These are phyloP conservation scores for Obelidium mucronatum DNA, from an alignment of 192 early-diverging fungal genomes.

Conservation along the genomic window DNA sequence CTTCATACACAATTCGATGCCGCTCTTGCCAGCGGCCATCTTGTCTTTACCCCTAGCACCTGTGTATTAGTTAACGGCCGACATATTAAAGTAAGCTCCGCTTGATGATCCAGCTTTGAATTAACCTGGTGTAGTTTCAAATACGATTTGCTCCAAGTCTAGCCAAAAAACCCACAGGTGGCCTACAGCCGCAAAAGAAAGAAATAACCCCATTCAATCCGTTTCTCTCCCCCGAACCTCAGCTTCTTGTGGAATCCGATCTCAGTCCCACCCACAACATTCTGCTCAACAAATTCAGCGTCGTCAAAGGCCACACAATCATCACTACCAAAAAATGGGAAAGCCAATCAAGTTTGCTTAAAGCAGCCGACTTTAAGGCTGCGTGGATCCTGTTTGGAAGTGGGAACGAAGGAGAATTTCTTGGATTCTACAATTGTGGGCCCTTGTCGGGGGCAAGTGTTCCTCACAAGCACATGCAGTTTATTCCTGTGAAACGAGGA, in stretches of 20 bases:
- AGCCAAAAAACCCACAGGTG: conserved; percentile 36
- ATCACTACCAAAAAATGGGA: conserved; percentile 60
- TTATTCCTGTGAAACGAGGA: conserved; percentile 54
- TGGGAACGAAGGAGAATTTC: neutral
- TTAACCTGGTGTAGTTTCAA: conserved; percentile 25
- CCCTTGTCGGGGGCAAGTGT: conserved; percentile 56
- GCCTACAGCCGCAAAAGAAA: neutral
- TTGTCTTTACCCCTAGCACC: conserved; percentile 28
- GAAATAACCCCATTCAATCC: conserved; percentile 24
- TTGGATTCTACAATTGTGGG: conserved; percentile 55
- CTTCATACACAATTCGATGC: neutral
- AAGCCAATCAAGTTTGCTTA: conserved; percentile 37
- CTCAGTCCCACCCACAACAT: conserved; percentile 49
- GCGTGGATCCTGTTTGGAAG: conserved; percentile 20
- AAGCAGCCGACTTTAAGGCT: conserved; percentile 35
- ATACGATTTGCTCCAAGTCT: conserved; percentile 43
- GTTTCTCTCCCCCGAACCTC: conserved; percentile 43
- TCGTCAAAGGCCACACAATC: conserved; percentile 64
- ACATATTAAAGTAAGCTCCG: neutral
- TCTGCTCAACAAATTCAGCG: conserved; percentile 71
- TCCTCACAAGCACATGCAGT: conserved; percentile 74
- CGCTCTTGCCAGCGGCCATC: conserved; percentile 14
- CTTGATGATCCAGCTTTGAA: neutral
- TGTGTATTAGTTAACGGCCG: neutral
- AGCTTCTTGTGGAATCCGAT: conserved; percentile 10